These are phyloP conservation scores for Jatropha curcas DNA, from an alignment of 345 rosid species.

Conservation along the genomic window DNA sequence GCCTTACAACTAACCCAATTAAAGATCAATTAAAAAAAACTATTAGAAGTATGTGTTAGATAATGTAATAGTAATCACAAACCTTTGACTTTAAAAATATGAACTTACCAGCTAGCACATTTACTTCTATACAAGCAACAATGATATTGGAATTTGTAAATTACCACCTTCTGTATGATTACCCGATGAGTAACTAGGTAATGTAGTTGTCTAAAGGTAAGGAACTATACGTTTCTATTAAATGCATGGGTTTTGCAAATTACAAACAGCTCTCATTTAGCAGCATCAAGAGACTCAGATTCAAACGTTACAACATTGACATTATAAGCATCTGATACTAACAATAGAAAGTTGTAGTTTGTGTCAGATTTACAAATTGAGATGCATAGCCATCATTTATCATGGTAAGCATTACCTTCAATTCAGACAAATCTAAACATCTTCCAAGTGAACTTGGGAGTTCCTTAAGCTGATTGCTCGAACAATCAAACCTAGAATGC, in stretches of 20 bases:
- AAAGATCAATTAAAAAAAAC: background rate
- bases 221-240: too few relatives aligned
- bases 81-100: too few relatives aligned
- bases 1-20: background rate
- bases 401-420: constrained; percentile 60
- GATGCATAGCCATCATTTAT: background rate
- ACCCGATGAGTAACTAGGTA: too few relatives aligned
- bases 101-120: too few relatives aligned
- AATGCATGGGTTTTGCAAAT: background rate
- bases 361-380: constrained; percentile 19
- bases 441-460: constrained; percentile 75
- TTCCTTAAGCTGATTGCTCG: constrained; percentile 69
- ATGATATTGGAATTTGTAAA: background rate
- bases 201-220: too few relatives aligned
- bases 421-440: constrained; percentile 71
- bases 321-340: background rate
- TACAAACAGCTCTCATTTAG: background rate
- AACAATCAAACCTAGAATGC: constrained; percentile 78
- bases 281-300: background rate
- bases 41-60: background rate
- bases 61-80: background rate
- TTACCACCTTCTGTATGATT: background rate
- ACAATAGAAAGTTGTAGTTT: background rate
- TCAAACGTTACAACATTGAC: background rate
- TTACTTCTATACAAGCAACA: background rate